These are phyloP conservation scores for Cadophora luteo-olivacea DNA, from an alignment of 2,329 filamentous ascomycete genomes.

Conservation along the genomic window DNA sequence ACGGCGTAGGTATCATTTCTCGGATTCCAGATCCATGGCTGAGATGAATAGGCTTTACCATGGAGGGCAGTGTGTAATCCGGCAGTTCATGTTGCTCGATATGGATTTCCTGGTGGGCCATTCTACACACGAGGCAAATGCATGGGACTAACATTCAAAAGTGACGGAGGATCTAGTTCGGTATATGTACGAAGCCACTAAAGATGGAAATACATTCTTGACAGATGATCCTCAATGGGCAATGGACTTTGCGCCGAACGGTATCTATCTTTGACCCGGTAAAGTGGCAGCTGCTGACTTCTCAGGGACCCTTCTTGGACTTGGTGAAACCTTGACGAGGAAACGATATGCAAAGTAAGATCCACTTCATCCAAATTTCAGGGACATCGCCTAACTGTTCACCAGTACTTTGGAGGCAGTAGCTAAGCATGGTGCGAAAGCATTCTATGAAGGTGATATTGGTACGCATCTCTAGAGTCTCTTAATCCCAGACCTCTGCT, in stretches of 20 bases:
- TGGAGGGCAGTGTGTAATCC: slow-evolving; percentile 78
- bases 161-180: slow-evolving; percentile 76
- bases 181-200: slow-evolving; percentile 68
- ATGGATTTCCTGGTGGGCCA: slow-evolving; percentile 64
- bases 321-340: slow-evolving; percentile 69
- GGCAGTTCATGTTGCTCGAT: slow-evolving; percentile 73
- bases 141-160: slow-evolving; percentile 10
- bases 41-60: slow-evolving; percentile 62
- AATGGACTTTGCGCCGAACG: slow-evolving; percentile 73
- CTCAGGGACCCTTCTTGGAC: slow-evolving; percentile 57
- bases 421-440: slow-evolving; percentile 62
- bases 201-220: slow-evolving; percentile 60
- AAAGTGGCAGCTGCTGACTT: slow-evolving; percentile 14
- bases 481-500: slow-evolving; percentile 1
- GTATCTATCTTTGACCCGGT: slow-evolving; percentile 23
- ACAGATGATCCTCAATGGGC: slow-evolving; percentile 68
- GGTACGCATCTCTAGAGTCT: slow-evolving; percentile 28
- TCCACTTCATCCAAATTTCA: not conserved
- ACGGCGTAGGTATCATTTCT: no score
- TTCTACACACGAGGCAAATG: no score
- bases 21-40: no score
- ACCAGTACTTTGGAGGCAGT: slow-evolving; percentile 65
- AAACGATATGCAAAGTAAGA: slow-evolving; percentile 64
- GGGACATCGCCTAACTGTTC: not conserved
- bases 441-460: slow-evolving; percentile 68